Percentiles rank a stretch among this genome's conserved stretches.
These are phyloP conservation scores for Metarhizium robertsii DNA, from an alignment of 2,329 filamentous ascomycete species.

Conservation along the genomic window DNA sequence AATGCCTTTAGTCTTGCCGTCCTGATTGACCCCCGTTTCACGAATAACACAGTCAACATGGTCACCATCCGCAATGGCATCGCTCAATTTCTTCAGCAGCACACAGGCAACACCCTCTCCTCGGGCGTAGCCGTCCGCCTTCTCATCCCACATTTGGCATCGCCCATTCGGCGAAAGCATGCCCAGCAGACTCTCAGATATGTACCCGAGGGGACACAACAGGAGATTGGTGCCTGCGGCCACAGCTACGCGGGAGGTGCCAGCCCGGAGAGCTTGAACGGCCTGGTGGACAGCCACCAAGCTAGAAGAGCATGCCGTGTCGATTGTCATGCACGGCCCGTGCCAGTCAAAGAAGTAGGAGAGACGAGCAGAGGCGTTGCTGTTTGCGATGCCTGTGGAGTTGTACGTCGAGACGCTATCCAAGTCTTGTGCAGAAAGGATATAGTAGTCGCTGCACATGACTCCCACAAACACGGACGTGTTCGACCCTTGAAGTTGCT, in stretches of 20 bases:
- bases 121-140: slow-evolving; percentile 39
- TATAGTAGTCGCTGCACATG: slow-evolving; percentile 11
- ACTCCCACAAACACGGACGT: slow-evolving; percentile 10
- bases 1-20: slow-evolving; percentile 31
- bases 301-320: slow-evolving; percentile 41
- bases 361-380: slow-evolving; percentile 15
- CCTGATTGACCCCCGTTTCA: slow-evolving; percentile 24
- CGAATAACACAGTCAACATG: slow-evolving; percentile 24
- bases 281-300: slow-evolving; percentile 36
- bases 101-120: slow-evolving; percentile 26
- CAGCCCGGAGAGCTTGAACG: slow-evolving; percentile 13
- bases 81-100: slow-evolving; percentile 32
- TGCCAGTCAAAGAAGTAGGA: slow-evolving; percentile 37
- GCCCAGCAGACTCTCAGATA: slow-evolving; percentile 11
- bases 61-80: slow-evolving; percentile 33
- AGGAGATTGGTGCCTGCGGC: slow-evolving; percentile 27
- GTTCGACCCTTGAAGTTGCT: slow-evolving; percentile 11
- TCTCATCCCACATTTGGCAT: slow-evolving; percentile 23
- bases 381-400: slow-evolving; percentile 23
- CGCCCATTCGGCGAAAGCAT: slow-evolving; percentile 8
- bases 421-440: too few relatives aligned
- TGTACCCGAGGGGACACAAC: too few relatives aligned
- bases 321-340: slow-evolving; percentile 37
- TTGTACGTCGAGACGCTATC: too few relatives aligned
- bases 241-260: slow-evolving; percentile 23